A percentile compares a stretch with the other conserved stretches of the same genome.
Conservation (phyloP, 2,329 filamentous ascomycete genomes). For the Spiromastix sp. region DNA sequence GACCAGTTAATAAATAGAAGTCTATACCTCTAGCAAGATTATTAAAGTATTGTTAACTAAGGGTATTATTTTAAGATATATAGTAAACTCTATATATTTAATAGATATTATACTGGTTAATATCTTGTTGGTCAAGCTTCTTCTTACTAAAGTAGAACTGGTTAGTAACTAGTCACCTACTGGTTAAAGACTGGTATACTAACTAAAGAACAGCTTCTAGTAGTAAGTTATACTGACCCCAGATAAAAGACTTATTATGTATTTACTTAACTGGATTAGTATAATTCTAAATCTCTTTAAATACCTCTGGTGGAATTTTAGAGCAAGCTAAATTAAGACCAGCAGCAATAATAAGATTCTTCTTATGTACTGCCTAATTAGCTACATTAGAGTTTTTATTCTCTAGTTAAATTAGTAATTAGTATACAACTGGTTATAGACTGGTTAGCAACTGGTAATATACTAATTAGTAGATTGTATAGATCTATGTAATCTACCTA, state of each 20-base stretch:
- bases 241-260: neutral
- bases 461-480: neutral
- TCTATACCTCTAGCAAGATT: neutral
- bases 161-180: neutral
- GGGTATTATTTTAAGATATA: neutral
- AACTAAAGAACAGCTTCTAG: neutral
- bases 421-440: neutral
- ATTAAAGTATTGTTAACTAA: neutral
- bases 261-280: neutral
- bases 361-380: neutral
- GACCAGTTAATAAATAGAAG: neutral
- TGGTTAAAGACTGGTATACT: neutral
- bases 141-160: neutral
- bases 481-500: neutral
- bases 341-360: neutral
- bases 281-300: neutral
- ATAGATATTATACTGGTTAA: neutral
- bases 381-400: neutral
- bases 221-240: neutral
- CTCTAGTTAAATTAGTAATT: too few relatives aligned
- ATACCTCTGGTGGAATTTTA: neutral
- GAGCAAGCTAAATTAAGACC: neutral
- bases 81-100: neutral
- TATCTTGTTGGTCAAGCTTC: neutral
- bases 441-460: neutral